Evolutionary conservation across 202 grass and related monocot genomes (phyloP).

Genomic region (Zoysia matrella): DNA sequence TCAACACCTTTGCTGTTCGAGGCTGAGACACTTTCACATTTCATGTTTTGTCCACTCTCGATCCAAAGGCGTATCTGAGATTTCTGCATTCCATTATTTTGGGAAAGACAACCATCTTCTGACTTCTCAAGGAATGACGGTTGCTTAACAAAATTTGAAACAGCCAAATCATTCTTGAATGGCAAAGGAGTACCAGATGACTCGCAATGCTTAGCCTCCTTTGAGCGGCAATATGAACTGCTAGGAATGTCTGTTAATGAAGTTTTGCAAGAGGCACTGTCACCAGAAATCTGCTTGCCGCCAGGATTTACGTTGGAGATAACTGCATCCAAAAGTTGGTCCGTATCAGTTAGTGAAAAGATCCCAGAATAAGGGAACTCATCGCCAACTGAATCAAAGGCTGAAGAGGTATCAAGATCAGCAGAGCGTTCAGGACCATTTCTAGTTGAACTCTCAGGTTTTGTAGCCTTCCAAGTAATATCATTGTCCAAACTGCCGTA

Average conservation of each 20-base stretch:
- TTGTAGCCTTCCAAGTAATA: conserved; percentile 46
- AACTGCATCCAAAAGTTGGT: conserved; percentile 95
- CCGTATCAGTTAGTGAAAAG: conserved; percentile 69
- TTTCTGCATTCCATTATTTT: not conserved
- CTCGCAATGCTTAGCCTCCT: conserved; percentile 47
- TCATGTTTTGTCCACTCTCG: conserved; percentile 71
- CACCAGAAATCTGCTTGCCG: conserved; percentile 66
- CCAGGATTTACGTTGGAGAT: conserved; percentile 74
- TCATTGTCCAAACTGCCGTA: conserved; percentile 51
- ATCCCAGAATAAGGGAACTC: conserved; percentile 71
- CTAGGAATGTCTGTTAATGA: conserved; percentile 70
- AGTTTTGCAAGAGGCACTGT: conserved; percentile 67
- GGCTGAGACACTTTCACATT: conserved; percentile 66
- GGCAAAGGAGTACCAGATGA: conserved; percentile 42
- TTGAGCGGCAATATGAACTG: conserved; percentile 60
- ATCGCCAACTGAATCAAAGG: conserved; percentile 52
- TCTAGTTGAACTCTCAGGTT: conserved; percentile 41
- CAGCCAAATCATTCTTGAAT: conserved; percentile 61
- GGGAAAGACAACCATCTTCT: conserved; percentile 30
- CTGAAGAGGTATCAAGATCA: conserved; percentile 45
- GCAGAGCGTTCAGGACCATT: conserved; percentile 49
- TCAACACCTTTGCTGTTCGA: conserved; percentile 79
- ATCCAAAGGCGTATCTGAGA: conserved; percentile 88
- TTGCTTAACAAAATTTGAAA: conserved; percentile 66
- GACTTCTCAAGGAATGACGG: conserved; percentile 51